Evolutionary conservation across 139 green algal genomes (phyloP).

Genomic region (Micractinium sp.): DNA sequence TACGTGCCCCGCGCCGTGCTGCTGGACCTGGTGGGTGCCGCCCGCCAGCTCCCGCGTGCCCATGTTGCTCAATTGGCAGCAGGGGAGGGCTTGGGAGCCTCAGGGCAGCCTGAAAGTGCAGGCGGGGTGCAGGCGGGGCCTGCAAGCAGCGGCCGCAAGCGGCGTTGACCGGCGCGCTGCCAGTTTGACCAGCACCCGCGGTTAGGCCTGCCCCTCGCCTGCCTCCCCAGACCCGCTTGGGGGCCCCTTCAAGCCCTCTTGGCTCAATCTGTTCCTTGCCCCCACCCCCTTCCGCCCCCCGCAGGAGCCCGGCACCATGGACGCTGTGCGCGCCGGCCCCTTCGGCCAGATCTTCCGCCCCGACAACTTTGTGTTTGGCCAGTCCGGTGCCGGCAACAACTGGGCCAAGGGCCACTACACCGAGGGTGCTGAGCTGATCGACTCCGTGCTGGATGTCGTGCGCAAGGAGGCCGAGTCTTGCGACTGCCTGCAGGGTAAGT

Average conservation of each 20-base stretch:
- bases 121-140: too few species aligned
- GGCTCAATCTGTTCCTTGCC: too few species aligned
- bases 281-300: neutral
- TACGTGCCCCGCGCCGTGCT: constrained; percentile 98
- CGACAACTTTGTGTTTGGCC: constrained; percentile 98
- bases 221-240: neutral
- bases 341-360: constrained; percentile 95
- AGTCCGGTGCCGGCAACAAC: constrained; percentile 98
- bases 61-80: too few species aligned
- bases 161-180: neutral
- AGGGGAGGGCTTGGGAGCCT: neutral
- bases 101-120: neutral
- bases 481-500: constrained; percentile 96
- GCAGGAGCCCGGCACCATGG: constrained; percentile 96
- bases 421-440: constrained; percentile 97
- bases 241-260: too few species aligned
- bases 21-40: constrained; percentile 85
- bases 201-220: neutral
- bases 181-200: neutral
- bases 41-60: neutral
- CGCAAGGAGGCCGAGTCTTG: constrained; percentile 99
- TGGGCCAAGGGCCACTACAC: constrained; percentile 99
- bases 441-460: constrained; percentile 98
- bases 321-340: constrained; percentile 94
- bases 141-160: neutral